These are phyloP conservation scores for Ascochyta rabiei DNA, from an alignment of 2,329 filamentous ascomycete genomes.

Conservation along the genomic window DNA sequence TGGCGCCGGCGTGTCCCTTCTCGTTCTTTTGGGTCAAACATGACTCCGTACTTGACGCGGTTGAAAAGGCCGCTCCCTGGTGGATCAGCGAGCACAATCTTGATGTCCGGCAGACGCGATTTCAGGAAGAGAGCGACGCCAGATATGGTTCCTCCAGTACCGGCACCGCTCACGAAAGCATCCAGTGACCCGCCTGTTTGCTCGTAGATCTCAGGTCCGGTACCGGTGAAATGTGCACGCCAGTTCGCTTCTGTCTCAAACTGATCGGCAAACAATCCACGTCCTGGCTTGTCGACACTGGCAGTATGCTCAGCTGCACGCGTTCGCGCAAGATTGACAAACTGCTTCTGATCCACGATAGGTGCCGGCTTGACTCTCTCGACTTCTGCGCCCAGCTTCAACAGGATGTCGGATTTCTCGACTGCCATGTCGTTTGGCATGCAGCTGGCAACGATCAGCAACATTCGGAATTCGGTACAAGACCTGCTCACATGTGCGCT, in stretches of 20 bases:
- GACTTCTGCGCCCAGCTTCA: constrained; percentile 89
- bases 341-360: constrained; percentile 92
- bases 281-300: constrained; percentile 63
- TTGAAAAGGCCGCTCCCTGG: constrained; percentile 94
- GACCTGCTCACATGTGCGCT: constrained; percentile 74
- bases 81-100: constrained; percentile 86
- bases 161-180: constrained; percentile 91
- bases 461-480: neutral
- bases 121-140: constrained; percentile 87
- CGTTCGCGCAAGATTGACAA: constrained; percentile 85
- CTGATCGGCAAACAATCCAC: constrained; percentile 93
- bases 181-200: constrained; percentile 79
- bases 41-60: constrained; percentile 88
- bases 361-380: constrained; percentile 89
- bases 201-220: constrained; percentile 85
- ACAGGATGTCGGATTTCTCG: constrained; percentile 88
- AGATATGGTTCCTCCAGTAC: constrained; percentile 91
- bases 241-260: constrained; percentile 94
- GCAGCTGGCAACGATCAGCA: constrained; percentile 59
- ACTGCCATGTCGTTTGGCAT: constrained; percentile 91
- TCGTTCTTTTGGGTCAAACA: constrained; percentile 87
- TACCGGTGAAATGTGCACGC: constrained; percentile 78
- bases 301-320: constrained; percentile 77
- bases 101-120: constrained; percentile 66
- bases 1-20: constrained; percentile 88